Conservation (phyloP, 768 basidiomycete species). For the Candolleomyces eurysporus region DNA sequence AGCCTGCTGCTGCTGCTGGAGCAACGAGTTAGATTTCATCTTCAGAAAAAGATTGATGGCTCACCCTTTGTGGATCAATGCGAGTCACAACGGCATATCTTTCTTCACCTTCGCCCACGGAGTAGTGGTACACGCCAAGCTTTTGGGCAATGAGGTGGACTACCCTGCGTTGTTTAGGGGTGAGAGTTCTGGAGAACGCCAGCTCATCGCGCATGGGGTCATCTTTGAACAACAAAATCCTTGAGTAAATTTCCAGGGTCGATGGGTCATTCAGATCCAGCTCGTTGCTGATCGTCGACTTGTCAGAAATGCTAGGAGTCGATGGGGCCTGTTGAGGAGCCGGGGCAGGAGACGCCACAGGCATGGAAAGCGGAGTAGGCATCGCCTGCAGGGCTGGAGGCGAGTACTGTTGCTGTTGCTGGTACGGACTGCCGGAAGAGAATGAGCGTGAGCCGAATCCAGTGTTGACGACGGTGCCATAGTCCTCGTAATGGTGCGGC, state of each 20-base stretch:
- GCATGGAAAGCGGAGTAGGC: constrained; percentile 41
- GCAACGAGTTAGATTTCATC: constrained; percentile 21
- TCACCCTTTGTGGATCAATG: constrained; percentile 78
- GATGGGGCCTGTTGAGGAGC: constrained; percentile 49
- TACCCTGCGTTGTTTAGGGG: constrained; percentile 82
- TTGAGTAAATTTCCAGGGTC: constrained; percentile 95
- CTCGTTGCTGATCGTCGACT: constrained; percentile 56
- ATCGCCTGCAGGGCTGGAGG: constrained; percentile 54
- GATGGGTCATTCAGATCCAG: constrained; percentile 95
- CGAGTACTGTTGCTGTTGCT: constrained; percentile 58
- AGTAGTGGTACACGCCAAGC: constrained; percentile 92
- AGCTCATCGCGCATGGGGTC: constrained; percentile 97
- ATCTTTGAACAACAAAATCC: constrained; percentile 95
- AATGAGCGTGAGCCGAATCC: constrained; percentile 73
- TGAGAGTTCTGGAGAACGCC: constrained; percentile 87
- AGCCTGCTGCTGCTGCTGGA: constrained; percentile 44
- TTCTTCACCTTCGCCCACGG: constrained; percentile 89
- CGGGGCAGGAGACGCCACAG: constrained; percentile 50
- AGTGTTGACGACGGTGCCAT: constrained; percentile 58
- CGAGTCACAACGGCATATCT: constrained; percentile 93
- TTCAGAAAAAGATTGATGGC: constrained; percentile 24
- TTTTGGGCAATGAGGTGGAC: constrained; percentile 97
- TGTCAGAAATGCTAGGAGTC: constrained; percentile 66
- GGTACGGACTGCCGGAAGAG: constrained; percentile 60
- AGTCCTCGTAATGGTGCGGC: constrained; percentile 69